A percentile compares a stretch with the other conserved stretches of the same genome.
Evolutionary conservation across 805 yeast species (phyloP).

Genomic region (Blastobotrys muscicola): DNA sequence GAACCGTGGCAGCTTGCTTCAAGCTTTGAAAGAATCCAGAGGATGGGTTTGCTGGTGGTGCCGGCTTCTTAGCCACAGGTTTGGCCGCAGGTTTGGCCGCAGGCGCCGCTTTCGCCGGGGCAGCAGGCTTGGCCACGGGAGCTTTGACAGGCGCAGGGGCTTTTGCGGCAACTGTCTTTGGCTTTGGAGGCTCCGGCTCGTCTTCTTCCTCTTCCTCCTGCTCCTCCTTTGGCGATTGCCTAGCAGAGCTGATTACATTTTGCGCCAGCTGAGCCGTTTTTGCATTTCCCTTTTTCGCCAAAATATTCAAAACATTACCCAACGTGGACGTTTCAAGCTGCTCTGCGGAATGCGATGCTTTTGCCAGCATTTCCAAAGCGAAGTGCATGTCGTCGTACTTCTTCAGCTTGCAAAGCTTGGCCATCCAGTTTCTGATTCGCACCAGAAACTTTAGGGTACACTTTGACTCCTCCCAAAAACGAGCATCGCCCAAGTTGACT

Average conservation of each 20-base stretch:
- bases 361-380: slow-evolving; percentile 7
- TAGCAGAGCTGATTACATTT: no score
- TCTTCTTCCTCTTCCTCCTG: no score
- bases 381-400: not conserved
- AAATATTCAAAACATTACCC: slow-evolving; percentile 3
- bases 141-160: not conserved
- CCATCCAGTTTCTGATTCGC: slow-evolving; percentile 14
- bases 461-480: slow-evolving; percentile 10
- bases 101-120: no score
- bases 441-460: slow-evolving; percentile 6
- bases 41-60: no score
- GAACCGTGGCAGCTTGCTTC: not conserved
- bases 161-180: not conserved
- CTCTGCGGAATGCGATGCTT: slow-evolving; percentile 5
- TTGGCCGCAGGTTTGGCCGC: no score
- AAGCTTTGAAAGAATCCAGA: no score
- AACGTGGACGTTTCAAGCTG: slow-evolving; percentile 7
- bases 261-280: no score
- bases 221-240: no score
- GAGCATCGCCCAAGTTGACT: not conserved
- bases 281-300: slow-evolving; percentile 1
- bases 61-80: no score
- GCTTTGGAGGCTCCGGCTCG: not conserved
- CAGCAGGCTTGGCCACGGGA: no score
- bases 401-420: slow-evolving; percentile 3